Base-by-base conservation (phyloP, 225 moss, liverwort and hornwort species). In the Anthoceros angustus region DNA sequence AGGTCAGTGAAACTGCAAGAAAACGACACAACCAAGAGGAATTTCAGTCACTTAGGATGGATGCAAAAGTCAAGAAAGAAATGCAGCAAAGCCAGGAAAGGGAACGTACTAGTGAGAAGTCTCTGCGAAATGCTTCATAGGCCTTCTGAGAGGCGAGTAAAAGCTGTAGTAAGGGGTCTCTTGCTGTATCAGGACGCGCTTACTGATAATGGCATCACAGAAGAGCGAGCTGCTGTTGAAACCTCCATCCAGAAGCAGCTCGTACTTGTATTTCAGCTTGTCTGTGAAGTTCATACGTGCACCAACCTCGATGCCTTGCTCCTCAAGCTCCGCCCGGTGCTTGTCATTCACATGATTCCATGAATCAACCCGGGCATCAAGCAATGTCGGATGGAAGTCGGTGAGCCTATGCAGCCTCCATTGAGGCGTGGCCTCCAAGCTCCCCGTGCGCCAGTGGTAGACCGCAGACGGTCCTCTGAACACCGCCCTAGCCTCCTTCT, bases 81-180 rank as follows among this genome's bases (percentile, higher is more conserved):
- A 55, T 55, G 55, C 8, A 55, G 55, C 18, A 55, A 55, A 55
- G 23, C 8, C 23, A 7, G n/a, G 23, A 18, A 55, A 55, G 55
- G 5, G 55, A 15, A 55, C 55, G 18, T 55, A 55, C 55, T 55
- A 55, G 55, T 55, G 55, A 18, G 55, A 55, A 55, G 55, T 55
- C 55, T 55, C 55, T 5, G 23, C 55, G 14, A 55, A 55, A 23
- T 55, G 55, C 55, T 20, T 55, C 8, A 55, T 15, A 2, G 55
- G 55, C 55, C 55, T 18, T 23, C 55, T 55, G 55, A 55, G 55
- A 20, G 55, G 16, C 18, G 55, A 9, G n/a, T 15, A 55, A 23
- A 55, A 55, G 55, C 55, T 55, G 55, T 55, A 55, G 55, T 55
- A 55, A 20, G 55, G 55, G 23, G 16, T 55, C 55, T 55, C 55